Evolutionary conservation across 2,329 filamentous ascomycete genomes (phyloP).

Genomic region (Torrubiellomyces zombiae): DNA sequence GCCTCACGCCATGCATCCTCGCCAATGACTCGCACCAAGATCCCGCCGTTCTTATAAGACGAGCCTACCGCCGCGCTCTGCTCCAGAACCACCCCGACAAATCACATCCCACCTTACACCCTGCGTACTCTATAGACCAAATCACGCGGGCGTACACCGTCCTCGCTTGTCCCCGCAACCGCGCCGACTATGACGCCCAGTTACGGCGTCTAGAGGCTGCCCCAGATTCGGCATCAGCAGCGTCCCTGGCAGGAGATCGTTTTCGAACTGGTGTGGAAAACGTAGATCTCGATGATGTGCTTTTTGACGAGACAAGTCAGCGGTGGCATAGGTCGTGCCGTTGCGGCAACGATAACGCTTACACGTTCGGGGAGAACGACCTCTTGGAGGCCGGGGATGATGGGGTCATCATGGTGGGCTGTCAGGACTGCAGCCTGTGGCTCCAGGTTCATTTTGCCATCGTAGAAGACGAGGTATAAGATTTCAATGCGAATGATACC

Average conservation of each 20-base stretch:
- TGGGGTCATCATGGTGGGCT: constrained; percentile 47
- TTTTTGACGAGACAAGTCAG: constrained; percentile 28
- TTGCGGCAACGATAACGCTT: constrained; percentile 47
- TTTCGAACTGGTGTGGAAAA: constrained; percentile 45
- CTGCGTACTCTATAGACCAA: constrained; percentile 40
- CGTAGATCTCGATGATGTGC: constrained; percentile 48
- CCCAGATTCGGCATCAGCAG: constrained; percentile 10
- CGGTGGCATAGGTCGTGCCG: constrained; percentile 43
- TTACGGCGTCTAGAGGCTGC: too few species aligned
- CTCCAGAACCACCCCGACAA: constrained; percentile 53
- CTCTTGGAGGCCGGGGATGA: constrained; percentile 40
- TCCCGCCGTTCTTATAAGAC: constrained; percentile 34
- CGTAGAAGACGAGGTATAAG: constrained; percentile 22
- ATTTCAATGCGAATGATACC: too few species aligned
- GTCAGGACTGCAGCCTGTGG: constrained; percentile 51
- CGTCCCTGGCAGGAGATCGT: constrained; percentile 5
- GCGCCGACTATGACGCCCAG: constrained; percentile 35
- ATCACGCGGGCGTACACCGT: constrained; percentile 42
- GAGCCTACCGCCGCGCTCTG: constrained; percentile 47
- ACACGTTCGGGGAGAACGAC: constrained; percentile 39
- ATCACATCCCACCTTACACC: constrained; percentile 7
- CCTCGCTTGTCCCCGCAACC: constrained; percentile 32
- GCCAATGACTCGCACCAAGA: constrained; percentile 22
- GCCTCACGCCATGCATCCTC: constrained; percentile 32
- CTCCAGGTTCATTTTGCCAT: constrained; percentile 47